Base-by-base conservation (phyloP, 192 early-diverging fungal genomes). In the Gigaspora rosea region DNA sequence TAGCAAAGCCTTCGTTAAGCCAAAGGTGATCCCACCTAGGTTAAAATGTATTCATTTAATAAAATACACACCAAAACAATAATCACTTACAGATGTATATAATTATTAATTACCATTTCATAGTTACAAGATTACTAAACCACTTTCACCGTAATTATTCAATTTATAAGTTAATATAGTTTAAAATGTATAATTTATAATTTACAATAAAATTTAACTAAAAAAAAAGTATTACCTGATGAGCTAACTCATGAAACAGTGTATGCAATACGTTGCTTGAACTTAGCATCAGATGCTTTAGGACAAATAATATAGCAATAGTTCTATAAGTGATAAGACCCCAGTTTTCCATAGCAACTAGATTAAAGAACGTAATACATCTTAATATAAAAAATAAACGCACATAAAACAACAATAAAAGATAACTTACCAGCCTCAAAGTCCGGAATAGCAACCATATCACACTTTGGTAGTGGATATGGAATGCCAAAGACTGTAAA, bases 1-100 rank as follows among this genome's bases (percentile, higher is more conserved):
- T 97, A 41, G 97, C 97, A 83, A 98, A 98, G 46, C 95, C 95
- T 85, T 98, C 97, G 81, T 98, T 98, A 78, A 98, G 86, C 96
- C 96, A 98, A 59, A 97, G 84, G 78, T 91, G 88, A 76, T 88
- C 92, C 96, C 96, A 98, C 96, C 73, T 75, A 18, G 27, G 15
- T 48, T 54, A 52, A 50, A 47, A 47, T 20, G 18, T 22, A 13
- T 18, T 56, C 4, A 56, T 56, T 56, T 56, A 56, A 56, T 56
- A 33, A 32, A 18, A 64, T 47, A 47, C 4, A 22, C 10, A 41
- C 35, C 41, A 66, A n/a, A 47, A n/a, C 18, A n/a, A 0, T 20
- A 66, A 66, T 48, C 8, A 46, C n/a, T 47, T 36, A 66, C 3
- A 66, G 11, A 15, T 20, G 3, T 41, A 66, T 18, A 64, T 41